Conservation (phyloP, 1,284 basidiomycete genomes). For the Tilletia caries region DNA sequence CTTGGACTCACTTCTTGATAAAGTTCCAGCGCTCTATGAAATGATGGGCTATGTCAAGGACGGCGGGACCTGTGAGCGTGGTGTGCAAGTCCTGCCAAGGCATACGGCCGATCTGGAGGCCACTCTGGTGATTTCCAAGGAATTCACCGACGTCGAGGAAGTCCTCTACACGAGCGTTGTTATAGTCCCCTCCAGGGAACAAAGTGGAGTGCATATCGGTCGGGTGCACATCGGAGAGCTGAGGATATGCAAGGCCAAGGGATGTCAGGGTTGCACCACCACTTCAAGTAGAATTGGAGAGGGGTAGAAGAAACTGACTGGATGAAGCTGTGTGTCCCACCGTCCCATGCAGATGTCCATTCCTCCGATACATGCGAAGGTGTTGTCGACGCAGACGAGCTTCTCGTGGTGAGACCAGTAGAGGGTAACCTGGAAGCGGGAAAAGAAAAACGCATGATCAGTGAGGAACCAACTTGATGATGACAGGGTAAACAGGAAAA, state of each 20-base stretch:
- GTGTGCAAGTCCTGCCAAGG: constrained; percentile 59
- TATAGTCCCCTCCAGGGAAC: constrained; percentile 84
- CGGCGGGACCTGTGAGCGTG: constrained; percentile 75
- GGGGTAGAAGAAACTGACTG: constrained; percentile 47
- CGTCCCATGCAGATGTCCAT: constrained; percentile 89
- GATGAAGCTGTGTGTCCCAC: constrained; percentile 66
- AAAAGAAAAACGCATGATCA: too few relatives aligned
- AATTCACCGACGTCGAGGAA: constrained; percentile 65
- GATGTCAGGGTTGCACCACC: too few relatives aligned
- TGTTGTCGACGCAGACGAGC: constrained; percentile 70
- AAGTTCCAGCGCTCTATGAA: constrained; percentile 80
- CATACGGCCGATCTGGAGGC: constrained; percentile 60
- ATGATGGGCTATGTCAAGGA: constrained; percentile 85
- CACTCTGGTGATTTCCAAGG: constrained; percentile 69
- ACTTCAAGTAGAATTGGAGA: too few relatives aligned
- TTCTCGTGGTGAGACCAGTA: constrained; percentile 57
- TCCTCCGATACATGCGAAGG: constrained; percentile 65
- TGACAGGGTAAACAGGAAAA: not conserved
- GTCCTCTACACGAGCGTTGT: constrained; percentile 62
- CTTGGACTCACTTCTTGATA: constrained; percentile 17
- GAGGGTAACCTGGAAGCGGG: constrained; percentile 1
- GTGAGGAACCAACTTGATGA: not conserved
- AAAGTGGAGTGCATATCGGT: constrained; percentile 59
- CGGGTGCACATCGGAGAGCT: not conserved
- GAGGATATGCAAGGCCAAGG: not conserved